Evolutionary conservation across 1,139 yeast species (phyloP).

Genomic region (Scheffersomyces quercinus): DNA sequence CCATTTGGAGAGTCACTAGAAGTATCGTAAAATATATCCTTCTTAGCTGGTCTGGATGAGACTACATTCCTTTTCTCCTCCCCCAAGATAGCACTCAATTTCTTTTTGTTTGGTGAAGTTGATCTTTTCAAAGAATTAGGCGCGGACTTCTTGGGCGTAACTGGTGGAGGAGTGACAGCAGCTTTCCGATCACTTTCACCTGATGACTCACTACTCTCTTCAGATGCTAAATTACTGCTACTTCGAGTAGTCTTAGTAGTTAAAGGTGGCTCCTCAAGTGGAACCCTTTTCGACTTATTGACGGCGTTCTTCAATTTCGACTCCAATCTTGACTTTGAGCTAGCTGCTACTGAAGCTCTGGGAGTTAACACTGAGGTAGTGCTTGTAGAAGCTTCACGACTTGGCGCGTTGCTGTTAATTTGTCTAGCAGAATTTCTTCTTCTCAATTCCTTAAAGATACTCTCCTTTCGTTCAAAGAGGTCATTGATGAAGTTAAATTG

Average conservation of each 20-base stretch:
- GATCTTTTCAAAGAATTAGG: slow-evolving; percentile 34
- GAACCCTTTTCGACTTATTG: slow-evolving; percentile 8
- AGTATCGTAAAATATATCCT: slow-evolving; percentile 24
- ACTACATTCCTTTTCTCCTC: slow-evolving; percentile 21
- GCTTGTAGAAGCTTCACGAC: slow-evolving; percentile 7
- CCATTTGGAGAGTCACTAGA: slow-evolving; percentile 16
- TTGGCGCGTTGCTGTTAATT: slow-evolving; percentile 3
- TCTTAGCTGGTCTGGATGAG: slow-evolving; percentile 32
- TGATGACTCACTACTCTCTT: neutral
- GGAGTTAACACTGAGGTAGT: slow-evolving; percentile 1
- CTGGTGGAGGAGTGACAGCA: slow-evolving; percentile 20
- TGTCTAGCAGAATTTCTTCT: slow-evolving; percentile 34
- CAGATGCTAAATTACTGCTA: slow-evolving; percentile 1
- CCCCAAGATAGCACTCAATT: slow-evolving; percentile 26
- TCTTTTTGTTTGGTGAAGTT: slow-evolving; percentile 42
- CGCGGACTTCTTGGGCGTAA: slow-evolving; percentile 20
- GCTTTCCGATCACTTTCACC: slow-evolving; percentile 5
- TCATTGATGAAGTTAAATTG: slow-evolving; percentile 62
- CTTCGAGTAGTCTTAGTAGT: slow-evolving; percentile 3
- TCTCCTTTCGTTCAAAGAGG: slow-evolving; percentile 57
- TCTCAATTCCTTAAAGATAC: slow-evolving; percentile 52
- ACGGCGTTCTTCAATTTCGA: slow-evolving; percentile 34
- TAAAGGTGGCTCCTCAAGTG: neutral
- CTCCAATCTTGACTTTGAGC: slow-evolving; percentile 34
- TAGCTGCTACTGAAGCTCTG: slow-evolving; percentile 13